Base-by-base conservation (phyloP, 768 basidiomycete genomes). In the Udeniomyces megalosporus region DNA sequence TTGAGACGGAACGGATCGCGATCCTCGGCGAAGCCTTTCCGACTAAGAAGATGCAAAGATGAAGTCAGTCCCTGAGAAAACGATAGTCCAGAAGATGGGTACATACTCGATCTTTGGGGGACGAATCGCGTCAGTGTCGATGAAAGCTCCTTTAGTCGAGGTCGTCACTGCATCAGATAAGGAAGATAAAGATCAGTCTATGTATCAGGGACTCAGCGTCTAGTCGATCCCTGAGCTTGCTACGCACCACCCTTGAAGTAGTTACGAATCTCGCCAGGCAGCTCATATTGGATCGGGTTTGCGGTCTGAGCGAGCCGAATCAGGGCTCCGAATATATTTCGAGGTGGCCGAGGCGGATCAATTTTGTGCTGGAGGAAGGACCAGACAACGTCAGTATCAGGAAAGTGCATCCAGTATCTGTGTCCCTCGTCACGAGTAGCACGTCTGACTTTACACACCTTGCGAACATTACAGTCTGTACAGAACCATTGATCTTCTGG, bases 11-110 rank as follows among this genome's bases (percentile, higher is more conserved):
- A 82, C 12, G 86, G 81, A 73, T 97, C 95, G 29, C 91, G 84
- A 57, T 91, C 91, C 70, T 97, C 95, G 31, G 88, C 75, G 66
- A 89, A 84, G 31, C 88, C 88, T 70, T 84, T 84, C 29, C 89
- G 88, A 71, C 91, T 84, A 67, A 55, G 49, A 61, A 64, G 20
- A 54, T 17, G 34, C 15, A 31, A 24, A 15, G 26, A 31, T 24
- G 29, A 15, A 24, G 47, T 4, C 10, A n/a, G 5, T 8, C 11
- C 12, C 49, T 57, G 62, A 47, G 59, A 46, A 58, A 60, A 61
- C 38, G 14, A 12, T n/a, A 15, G 6, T 26, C 38, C 59, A 51
- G 42, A 60, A 67, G 64, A 54, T 57, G 46, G 44, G 51, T 34
- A 79, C 85, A 62, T 71, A 92, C 92, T 92, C 92, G 59, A 84